phyloP scores from a whole-genome alignment of 2,329 filamentous ascomycete species.

The Stagonosporopsis rhizophila region DNA sequence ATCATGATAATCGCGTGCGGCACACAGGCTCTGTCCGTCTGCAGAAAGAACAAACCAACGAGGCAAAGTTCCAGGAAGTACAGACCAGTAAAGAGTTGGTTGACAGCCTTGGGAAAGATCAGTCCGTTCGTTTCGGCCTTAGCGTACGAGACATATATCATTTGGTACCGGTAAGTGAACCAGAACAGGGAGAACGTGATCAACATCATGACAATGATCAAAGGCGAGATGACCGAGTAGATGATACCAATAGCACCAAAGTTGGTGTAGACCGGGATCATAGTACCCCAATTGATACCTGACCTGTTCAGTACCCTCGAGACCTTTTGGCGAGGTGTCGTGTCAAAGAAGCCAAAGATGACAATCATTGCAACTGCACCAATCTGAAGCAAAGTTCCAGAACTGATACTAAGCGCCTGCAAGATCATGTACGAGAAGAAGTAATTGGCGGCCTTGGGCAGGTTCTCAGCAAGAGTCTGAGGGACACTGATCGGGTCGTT shows the following conservation, averaged over 20 bases:
- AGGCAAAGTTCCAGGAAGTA: conserved; percentile 95
- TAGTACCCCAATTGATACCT: conserved; percentile 85
- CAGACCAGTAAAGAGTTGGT: conserved; percentile 91
- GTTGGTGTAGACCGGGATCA: conserved; percentile 97
- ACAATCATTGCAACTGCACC: conserved; percentile 80
- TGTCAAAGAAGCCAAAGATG: conserved; percentile 80
- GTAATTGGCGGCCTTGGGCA: conserved; percentile 90
- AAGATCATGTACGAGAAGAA: conserved; percentile 99
- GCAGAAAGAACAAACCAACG: conserved; percentile 87
- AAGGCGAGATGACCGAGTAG: conserved; percentile 85
- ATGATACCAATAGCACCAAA: conserved; percentile 89
- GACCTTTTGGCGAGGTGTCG: conserved; percentile 84
- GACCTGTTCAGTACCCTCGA: conserved; percentile 78
- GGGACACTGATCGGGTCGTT: conserved; percentile 73
- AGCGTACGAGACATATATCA: conserved; percentile 92
- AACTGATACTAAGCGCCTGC: conserved; percentile 88
- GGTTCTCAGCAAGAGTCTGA: conserved; percentile 73
- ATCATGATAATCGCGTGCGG: conserved; percentile 88
- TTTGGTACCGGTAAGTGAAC: conserved; percentile 96
- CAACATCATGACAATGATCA: conserved; percentile 92
- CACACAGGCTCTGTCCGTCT: conserved; percentile 69
- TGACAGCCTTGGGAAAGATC: conserved; percentile 89
- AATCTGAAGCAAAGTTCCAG: conserved; percentile 85
- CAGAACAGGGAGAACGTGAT: conserved; percentile 91
- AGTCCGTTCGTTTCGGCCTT: conserved; percentile 90